Conservation (phyloP, 2,329 filamentous ascomycete genomes). For the Cephalotrichum gorgonifer region DNA sequence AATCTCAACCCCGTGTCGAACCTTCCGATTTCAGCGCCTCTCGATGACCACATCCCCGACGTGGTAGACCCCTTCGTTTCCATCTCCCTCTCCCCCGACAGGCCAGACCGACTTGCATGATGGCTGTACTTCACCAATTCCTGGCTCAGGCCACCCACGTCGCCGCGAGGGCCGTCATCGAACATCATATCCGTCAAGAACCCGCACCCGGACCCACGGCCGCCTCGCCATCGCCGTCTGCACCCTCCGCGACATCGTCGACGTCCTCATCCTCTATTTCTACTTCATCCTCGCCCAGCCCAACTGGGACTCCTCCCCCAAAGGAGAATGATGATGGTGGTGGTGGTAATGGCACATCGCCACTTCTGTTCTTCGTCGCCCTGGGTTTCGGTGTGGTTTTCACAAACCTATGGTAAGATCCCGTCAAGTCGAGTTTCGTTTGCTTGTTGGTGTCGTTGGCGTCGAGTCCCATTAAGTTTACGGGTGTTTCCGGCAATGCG, state of each 20-base stretch:
- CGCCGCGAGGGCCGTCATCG: conserved; percentile 23
- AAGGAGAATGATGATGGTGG: conserved; percentile 8
- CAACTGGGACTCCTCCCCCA: conserved; percentile 6
- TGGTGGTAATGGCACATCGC: conserved; percentile 25
- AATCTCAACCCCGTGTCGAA: background rate
- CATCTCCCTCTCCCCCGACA: background rate
- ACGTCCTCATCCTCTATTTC: conserved; percentile 13
- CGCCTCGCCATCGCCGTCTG: conserved; percentile 12
- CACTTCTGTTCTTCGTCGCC: conserved; percentile 73
- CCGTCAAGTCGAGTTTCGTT: no score
- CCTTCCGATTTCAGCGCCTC: background rate
- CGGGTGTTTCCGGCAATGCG: no score
- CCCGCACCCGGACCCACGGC: conserved; percentile 10
- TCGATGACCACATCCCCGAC: background rate
- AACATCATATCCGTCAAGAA: conserved; percentile 7
- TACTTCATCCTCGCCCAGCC: conserved; percentile 10
- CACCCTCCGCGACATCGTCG: conserved; percentile 13
- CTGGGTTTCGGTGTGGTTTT: conserved; percentile 97
- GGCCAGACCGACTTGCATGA: conserved; percentile 9
- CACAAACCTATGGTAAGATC: conserved; percentile 85
- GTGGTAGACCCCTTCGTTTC: background rate
- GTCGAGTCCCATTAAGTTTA: no score
- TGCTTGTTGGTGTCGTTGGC: no score
- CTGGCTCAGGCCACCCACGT: conserved; percentile 24
- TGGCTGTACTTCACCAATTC: conserved; percentile 25